Conservation (phyloP, 495 filamentous ascomycete genomes). For the Podospora pseudopauciseta region DNA sequence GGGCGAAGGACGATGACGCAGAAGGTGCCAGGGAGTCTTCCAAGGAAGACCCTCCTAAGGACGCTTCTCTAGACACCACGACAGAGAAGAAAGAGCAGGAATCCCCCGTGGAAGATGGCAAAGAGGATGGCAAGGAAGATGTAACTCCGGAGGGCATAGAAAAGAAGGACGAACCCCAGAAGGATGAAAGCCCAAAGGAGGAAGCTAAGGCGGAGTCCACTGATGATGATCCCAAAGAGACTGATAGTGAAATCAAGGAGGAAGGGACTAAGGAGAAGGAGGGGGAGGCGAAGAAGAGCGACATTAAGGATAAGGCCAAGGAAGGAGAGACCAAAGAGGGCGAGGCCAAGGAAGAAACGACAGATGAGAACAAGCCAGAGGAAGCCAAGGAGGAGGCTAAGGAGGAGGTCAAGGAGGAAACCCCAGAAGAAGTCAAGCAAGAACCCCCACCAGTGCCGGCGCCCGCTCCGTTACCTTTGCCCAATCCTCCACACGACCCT, state of each 20-base stretch:
- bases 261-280: not conserved
- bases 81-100: not conserved
- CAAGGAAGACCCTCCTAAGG: not conserved
- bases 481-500: not conserved
- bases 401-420: not conserved
- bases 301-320: not conserved
- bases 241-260: not conserved
- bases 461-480: not conserved
- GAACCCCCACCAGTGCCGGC: not conserved
- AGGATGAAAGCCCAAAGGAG: not conserved
- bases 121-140: not conserved
- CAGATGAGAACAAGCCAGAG: not conserved
- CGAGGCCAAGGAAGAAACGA: not conserved
- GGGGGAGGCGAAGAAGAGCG: not conserved
- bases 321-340: not conserved
- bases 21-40: not conserved
- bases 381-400: not conserved
- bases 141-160: not conserved
- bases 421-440: not conserved
- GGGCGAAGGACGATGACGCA: not conserved
- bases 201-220: not conserved
- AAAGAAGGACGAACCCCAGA: not conserved
- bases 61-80: not conserved
- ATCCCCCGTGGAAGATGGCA: not conserved
- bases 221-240: not conserved